Base-by-base conservation (phyloP, 306 rosid species). In the Ziziphus jujuba region DNA sequence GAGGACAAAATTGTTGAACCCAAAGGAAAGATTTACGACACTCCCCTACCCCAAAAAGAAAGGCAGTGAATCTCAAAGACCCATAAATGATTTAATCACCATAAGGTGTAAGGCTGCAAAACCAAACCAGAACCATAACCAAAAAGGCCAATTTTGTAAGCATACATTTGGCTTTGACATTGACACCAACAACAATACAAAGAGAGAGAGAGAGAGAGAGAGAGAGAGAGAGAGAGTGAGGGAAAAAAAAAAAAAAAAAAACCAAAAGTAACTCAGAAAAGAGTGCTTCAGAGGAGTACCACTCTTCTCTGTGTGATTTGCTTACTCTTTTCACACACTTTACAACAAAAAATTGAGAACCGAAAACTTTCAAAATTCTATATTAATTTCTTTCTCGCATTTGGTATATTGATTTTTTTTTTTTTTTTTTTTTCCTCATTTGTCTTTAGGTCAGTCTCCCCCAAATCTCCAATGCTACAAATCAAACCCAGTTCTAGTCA, bases 141-240 rank as follows among this genome's bases (percentile, higher is more conserved):
- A 59, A 52, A 70, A 70, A 52, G 72, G 73, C 47, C 7, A 58
- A 20, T 51, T 50, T 65, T 65, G 72, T n/a, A 64, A 75, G 7
- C 66, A 25, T 62, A 16, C 3, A 40, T 5, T 38, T 8, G 9
- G 44, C 11, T 0, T 23, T 51, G 45, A 57, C 48, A 48, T 24
- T 21, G 24, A 43, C 33, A 13, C 36, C 47, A 28, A 28, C 33
- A 28, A 28, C 33, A 28, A 28, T 28, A 28, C 33, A 28, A 28
- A 28, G 33, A 28, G n/a, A n/a, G n/a, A n/a, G n/a, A n/a, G n/a
- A n/a, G n/a, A n/a, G n/a, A n/a, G n/a, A n/a, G n/a, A n/a, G n/a
- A n/a, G n/a, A n/a, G n/a, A n/a, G n/a, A n/a, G n/a, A n/a, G n/a
- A n/a, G n/a, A n/a, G n/a, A n/a, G n/a, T n/a, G n/a, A n/a, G n/a